phyloP scores from a whole-genome alignment of 1,284 basidiomycete genomes.

The Rhodotorula sp. region DNA sequence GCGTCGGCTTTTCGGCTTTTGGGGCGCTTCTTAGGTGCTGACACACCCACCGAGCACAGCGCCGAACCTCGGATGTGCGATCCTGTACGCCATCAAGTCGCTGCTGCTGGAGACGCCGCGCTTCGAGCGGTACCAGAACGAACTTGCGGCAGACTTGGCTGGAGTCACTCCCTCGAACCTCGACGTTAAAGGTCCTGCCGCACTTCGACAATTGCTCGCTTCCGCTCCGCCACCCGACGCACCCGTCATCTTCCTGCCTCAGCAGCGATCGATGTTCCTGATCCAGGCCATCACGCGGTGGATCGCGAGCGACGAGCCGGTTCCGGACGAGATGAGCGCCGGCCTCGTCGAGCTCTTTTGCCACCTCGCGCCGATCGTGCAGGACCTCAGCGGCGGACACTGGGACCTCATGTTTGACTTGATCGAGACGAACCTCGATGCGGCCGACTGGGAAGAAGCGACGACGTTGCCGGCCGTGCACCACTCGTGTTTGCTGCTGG shows the following conservation, averaged over 20 bases:
- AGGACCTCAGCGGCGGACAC: constrained; percentile 79
- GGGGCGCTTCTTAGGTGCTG: background rate
- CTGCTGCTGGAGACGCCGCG: constrained; percentile 66
- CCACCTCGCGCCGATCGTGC: constrained; percentile 80
- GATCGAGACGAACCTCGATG: constrained; percentile 83
- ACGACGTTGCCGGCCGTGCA: constrained; percentile 63
- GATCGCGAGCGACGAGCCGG: constrained; percentile 67
- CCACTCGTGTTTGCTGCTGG: constrained; percentile 67
- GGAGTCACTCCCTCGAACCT: constrained; percentile 66
- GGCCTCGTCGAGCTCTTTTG: constrained; percentile 72
- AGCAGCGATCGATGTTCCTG: constrained; percentile 83
- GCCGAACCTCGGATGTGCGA: constrained; percentile 63
- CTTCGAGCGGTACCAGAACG: constrained; percentile 81
- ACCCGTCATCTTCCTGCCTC: constrained; percentile 79
- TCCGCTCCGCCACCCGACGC: constrained; percentile 75
- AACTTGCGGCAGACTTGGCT: constrained; percentile 74
- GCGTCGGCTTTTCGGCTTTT: constrained; percentile 15
- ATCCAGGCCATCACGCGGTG: constrained; percentile 80
- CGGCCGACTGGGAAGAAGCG: constrained; percentile 64
- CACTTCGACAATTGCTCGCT: constrained; percentile 69
- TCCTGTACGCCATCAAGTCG: constrained; percentile 63
- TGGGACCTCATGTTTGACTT: constrained; percentile 92
- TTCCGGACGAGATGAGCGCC: constrained; percentile 71
- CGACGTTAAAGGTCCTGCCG: constrained; percentile 65
- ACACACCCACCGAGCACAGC: constrained; percentile 52